phyloP scores from a whole-genome alignment of 352 stramenopile genomes.

The Pythium myriotylum region DNA sequence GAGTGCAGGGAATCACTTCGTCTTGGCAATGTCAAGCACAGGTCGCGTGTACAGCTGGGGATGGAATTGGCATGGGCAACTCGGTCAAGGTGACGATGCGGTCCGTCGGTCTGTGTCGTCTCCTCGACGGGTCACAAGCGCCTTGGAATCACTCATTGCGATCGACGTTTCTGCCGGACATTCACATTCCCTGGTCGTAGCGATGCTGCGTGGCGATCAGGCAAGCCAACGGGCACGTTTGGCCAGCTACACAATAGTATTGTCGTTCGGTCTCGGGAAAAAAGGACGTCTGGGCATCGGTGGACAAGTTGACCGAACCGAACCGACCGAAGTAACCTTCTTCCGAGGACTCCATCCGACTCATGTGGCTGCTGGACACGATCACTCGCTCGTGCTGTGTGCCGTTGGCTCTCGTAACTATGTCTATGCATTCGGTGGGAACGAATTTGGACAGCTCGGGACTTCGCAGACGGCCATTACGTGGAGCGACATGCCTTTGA shows the following conservation, averaged over 20 bases:
- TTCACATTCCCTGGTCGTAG: slow-evolving; percentile 55
- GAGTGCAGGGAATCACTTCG: slow-evolving; percentile 69
- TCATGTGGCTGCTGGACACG: slow-evolving; percentile 49
- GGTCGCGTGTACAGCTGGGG: slow-evolving; percentile 67
- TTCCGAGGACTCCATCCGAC: slow-evolving; percentile 59
- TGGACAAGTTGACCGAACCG: slow-evolving; percentile 27
- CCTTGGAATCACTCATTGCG: slow-evolving; percentile 30
- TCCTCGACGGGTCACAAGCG: slow-evolving; percentile 34
- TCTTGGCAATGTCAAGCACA: slow-evolving; percentile 39
- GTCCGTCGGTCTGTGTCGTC: background rate
- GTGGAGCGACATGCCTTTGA: slow-evolving; percentile 62
- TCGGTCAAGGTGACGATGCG: slow-evolving; percentile 41
- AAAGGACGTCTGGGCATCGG: slow-evolving; percentile 66
- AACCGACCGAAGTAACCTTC: slow-evolving; percentile 52
- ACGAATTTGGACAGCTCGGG: slow-evolving; percentile 65
- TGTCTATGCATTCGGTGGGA: slow-evolving; percentile 76
- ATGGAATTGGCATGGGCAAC: slow-evolving; percentile 54
- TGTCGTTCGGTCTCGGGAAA: slow-evolving; percentile 46
- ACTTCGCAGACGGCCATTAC: slow-evolving; percentile 33
- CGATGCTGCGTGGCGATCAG: slow-evolving; percentile 1
- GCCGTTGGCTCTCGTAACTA: slow-evolving; percentile 39
- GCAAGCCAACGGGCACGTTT: background rate
- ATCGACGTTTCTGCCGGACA: slow-evolving; percentile 53
- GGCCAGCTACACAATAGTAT: slow-evolving; percentile 43
- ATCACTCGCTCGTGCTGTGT: slow-evolving; percentile 74